Evolutionary conservation across 441 rosid genomes (phyloP), one percentile per base, ranked within the genome.

Genomic region (Arabidopsis lyrata): DNA sequence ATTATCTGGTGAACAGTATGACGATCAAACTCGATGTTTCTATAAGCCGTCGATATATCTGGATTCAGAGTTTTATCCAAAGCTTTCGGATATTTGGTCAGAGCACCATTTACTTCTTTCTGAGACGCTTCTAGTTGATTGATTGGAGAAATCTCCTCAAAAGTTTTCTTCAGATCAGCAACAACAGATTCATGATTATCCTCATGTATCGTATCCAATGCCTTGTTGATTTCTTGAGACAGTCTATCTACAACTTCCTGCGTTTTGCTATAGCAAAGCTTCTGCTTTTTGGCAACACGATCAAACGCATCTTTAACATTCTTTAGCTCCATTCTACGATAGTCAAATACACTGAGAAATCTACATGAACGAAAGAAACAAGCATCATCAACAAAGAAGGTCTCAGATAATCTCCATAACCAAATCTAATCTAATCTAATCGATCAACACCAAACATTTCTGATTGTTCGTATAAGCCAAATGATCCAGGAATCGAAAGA

Each of bases 281-380:
- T 87, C 75, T 85, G 91, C 75, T 82, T 87, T 79, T 83, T 87
- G 5, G 85, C 29, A 63, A 87, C 83, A 63, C 83, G 85, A 70
- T 83, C 89, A 77, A 87, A 87, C 62, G 83, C 86, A 81, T 87
- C 87, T 52, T 70, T 87, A 15, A 85, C 73, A 24, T 68, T 59
- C 77, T 80, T 85, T 64, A 83, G 71, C 73, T 87, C 89, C 91
- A 87, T 85, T 56, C 73, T 68, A 45, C 61, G 50, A 14, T 35
- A 8, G 9, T 10, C 15, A 63, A 32, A 7, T 14, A 58, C 63
- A 9, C 22, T n/a, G 15, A 11, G 13, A 11, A 65, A 3, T 16
- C 49, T 14, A 29, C 11, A 41, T 64, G 57, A 32, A 44, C 44
- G 6, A 10, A 38, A 20, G 11, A 31, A 13, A 36, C 36, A 36